These are phyloP conservation scores for Cucurbita argyrosperma DNA, from an alignment of 306 rosid genomes.

Conservation along the genomic window DNA sequence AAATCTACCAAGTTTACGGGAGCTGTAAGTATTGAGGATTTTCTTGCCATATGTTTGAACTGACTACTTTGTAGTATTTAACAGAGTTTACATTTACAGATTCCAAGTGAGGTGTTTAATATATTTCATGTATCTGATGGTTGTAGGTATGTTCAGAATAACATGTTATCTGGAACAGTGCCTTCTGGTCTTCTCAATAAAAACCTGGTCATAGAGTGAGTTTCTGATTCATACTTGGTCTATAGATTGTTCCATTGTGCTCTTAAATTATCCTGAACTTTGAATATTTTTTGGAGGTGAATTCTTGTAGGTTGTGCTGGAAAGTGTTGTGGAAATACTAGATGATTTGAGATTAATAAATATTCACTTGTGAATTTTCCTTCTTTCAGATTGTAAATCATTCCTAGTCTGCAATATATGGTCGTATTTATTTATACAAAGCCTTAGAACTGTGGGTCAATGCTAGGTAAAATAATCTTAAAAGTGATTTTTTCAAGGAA, in stretches of 20 bases:
- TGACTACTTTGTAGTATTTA: not conserved
- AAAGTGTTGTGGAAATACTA: not conserved
- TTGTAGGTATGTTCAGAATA: constrained; percentile 76
- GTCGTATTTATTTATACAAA: not conserved
- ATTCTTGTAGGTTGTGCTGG: not conserved
- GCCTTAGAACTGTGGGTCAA: not conserved
- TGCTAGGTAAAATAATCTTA: too few species aligned
- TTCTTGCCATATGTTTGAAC: not conserved
- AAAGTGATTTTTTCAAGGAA: too few species aligned
- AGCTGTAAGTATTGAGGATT: constrained; percentile 42
- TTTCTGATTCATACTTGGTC: constrained; percentile 4
- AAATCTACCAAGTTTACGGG: constrained; percentile 67
- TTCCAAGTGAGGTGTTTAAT: not conserved
- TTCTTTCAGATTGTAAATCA: not conserved
- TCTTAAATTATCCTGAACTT: not conserved
- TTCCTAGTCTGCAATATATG: not conserved
- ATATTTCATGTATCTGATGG: constrained; percentile 13
- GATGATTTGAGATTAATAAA: not conserved
- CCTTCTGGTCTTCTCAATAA: constrained; percentile 48
- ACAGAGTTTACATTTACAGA: not conserved
- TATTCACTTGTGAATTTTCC: not conserved
- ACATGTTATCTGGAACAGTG: constrained; percentile 60
- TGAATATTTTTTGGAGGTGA: not conserved
- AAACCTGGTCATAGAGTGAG: constrained; percentile 53
- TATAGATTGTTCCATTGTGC: not conserved